Percentiles rank a stretch among this genome's conserved stretches.
phyloP scores from a whole-genome alignment of 257 asterid genomes.

The Solanum ahanhuiri region DNA sequence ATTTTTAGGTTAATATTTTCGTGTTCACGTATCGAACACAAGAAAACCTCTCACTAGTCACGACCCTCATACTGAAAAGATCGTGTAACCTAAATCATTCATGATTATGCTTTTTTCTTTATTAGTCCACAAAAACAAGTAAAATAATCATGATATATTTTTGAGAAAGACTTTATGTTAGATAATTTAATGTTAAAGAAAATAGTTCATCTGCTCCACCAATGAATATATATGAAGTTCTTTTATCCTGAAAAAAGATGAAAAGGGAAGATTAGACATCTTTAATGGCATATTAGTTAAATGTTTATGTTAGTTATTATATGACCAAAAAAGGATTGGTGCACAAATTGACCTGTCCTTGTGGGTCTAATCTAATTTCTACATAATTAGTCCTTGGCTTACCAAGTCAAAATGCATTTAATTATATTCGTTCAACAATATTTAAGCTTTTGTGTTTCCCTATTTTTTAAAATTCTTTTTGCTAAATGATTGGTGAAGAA shows the following conservation, averaged over 20 bases:
- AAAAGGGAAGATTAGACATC: neutral
- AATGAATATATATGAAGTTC: neutral
- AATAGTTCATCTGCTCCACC: conserved; percentile 3
- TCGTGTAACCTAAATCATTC: neutral
- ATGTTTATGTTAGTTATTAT: neutral
- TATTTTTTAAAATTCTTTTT: neutral
- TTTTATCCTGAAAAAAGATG: neutral
- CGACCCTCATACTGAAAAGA: neutral
- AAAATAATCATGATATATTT: neutral
- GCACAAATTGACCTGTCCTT: neutral
- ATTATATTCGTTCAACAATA: neutral
- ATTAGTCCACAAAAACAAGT: neutral
- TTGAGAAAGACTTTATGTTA: neutral
- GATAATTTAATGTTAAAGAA: neutral
- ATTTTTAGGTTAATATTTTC: no score
- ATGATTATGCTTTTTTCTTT: neutral
- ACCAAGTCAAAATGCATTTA: neutral
- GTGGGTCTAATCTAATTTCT: neutral
- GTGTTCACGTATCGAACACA: neutral
- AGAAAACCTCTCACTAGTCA: neutral
- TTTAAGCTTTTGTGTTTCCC: neutral
- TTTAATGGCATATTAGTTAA: neutral
- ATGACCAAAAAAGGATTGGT: neutral
- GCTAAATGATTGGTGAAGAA: neutral
- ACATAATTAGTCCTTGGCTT: neutral